Conservation (phyloP, 768 basidiomycete species). For the Mycena amicta region DNA sequence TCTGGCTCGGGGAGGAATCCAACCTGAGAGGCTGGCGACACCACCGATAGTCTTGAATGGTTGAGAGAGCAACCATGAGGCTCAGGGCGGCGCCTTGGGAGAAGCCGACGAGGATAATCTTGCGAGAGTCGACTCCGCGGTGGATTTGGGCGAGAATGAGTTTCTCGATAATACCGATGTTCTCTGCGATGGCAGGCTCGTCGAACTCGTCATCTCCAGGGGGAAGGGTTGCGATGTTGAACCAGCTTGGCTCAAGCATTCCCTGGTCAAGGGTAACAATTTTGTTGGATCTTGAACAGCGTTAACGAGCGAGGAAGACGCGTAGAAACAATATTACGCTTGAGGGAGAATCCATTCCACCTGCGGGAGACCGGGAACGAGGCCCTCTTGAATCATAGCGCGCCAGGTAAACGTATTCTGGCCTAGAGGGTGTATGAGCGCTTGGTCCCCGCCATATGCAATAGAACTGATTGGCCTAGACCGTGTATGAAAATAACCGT, state of each 20-base stretch:
- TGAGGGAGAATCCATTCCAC: conserved; percentile 48
- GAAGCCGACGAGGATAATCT: conserved; percentile 45
- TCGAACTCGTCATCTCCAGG: conserved; percentile 40
- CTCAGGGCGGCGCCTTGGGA: conserved; percentile 46
- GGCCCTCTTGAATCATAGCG: conserved; percentile 32
- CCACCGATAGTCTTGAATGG: conserved; percentile 44
- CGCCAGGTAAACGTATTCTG: conserved; percentile 41
- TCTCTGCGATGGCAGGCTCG: conserved; percentile 34
- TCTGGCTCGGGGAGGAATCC: conserved; percentile 42
- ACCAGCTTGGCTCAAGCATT: conserved; percentile 42
- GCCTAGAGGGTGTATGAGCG: no score
- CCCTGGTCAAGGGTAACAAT: conserved; percentile 34
- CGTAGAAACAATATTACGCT: conserved; percentile 31
- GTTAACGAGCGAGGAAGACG: no score
- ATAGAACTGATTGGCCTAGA: conserved; percentile 21
- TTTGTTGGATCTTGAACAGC: no score
- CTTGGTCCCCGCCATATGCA: conserved; percentile 33
- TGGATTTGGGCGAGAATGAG: conserved; percentile 42
- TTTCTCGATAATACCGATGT: conserved; percentile 37
- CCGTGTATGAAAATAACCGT: conserved; percentile 78
- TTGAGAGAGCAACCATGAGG: conserved; percentile 41
- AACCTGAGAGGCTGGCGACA: conserved; percentile 46
- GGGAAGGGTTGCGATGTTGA: conserved; percentile 41
- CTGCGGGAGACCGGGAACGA: conserved; percentile 38
- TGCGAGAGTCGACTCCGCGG: conserved; percentile 35